Evolutionary conservation across 2,329 filamentous ascomycete genomes (phyloP).

Genomic region (Pestalotiopsis sp.): DNA sequence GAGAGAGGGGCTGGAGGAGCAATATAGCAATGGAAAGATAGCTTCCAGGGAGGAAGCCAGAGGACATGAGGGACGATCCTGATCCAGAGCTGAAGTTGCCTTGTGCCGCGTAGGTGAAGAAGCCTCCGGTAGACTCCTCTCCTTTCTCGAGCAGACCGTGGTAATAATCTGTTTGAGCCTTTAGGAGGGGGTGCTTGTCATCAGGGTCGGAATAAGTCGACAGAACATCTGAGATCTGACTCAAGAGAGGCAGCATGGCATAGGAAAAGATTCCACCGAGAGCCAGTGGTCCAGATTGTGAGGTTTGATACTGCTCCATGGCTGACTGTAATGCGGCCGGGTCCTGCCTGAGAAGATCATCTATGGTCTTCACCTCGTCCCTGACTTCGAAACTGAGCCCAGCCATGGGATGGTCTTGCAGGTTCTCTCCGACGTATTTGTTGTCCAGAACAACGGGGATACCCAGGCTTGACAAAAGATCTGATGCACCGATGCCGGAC

Average conservation of each 20-base stretch:
- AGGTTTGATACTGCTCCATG: slow-evolving; percentile 23
- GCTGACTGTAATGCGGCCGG: slow-evolving; percentile 19
- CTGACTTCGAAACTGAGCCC: slow-evolving; percentile 26
- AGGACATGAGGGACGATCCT: neutral
- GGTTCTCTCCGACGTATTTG: slow-evolving; percentile 40
- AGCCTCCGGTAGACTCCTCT: neutral
- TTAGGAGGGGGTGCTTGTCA: neutral
- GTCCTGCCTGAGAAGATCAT: slow-evolving; percentile 22
- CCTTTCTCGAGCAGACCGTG: slow-evolving; percentile 2
- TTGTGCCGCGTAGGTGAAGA: neutral
- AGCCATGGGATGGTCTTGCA: slow-evolving; percentile 35
- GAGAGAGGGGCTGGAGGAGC: slow-evolving; percentile 15
- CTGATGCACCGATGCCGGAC: slow-evolving; percentile 40
- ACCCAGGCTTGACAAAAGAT: slow-evolving; percentile 33
- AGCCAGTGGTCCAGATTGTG: slow-evolving; percentile 22
- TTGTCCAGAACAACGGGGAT: slow-evolving; percentile 35
- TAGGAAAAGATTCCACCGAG: slow-evolving; percentile 22
- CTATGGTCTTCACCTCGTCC: slow-evolving; percentile 22
- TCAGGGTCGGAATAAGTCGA: neutral
- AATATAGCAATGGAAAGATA: slow-evolving; percentile 3
- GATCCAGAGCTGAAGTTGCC: neutral
- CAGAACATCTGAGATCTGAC: neutral
- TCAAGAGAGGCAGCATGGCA: slow-evolving; percentile 28
- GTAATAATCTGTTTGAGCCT: neutral
- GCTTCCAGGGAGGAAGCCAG: neutral